Conservation (phyloP, 768 basidiomycete genomes). For the Filobasidium floriforme region DNA sequence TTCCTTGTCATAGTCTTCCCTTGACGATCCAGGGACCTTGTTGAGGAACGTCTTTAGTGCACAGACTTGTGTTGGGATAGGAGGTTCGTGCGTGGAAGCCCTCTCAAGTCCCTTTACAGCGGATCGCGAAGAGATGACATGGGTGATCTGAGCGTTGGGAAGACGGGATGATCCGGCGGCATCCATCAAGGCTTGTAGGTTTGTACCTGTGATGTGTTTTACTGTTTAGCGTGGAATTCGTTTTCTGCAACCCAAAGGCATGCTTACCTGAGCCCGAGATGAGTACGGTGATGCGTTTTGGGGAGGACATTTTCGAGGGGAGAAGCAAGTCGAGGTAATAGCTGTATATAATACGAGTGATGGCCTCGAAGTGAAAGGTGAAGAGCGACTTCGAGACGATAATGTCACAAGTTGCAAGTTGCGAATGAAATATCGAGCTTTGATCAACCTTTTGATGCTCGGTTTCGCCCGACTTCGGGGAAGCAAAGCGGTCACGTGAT, state of each 20-base stretch:
- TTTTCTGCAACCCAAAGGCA: not conserved
- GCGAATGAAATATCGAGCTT: too few relatives aligned
- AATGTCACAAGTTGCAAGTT: too few relatives aligned
- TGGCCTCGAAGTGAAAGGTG: too few relatives aligned
- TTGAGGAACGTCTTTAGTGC: slow-evolving; percentile 78
- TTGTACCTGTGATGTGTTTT: slow-evolving; percentile 58
- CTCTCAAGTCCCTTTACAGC: slow-evolving; percentile 80
- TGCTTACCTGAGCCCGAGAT: slow-evolving; percentile 60
- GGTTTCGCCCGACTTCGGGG: too few relatives aligned
- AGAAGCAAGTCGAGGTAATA: too few relatives aligned
- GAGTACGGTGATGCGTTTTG: slow-evolving; percentile 52
- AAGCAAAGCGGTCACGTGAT: too few relatives aligned
- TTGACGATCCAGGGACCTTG: slow-evolving; percentile 60
- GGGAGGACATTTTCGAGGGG: not conserved
- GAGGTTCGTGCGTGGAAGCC: slow-evolving; percentile 57
- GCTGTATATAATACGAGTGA: too few relatives aligned
- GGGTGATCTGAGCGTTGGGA: slow-evolving; percentile 61
- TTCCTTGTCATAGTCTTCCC: slow-evolving; percentile 77
- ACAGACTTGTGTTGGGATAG: slow-evolving; percentile 74
- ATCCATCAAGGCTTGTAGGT: slow-evolving; percentile 92
- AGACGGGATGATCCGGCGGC: slow-evolving; percentile 64
- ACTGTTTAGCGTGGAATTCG: slow-evolving; percentile 2
- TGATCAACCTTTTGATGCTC: too few relatives aligned
- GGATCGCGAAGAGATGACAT: slow-evolving; percentile 87
- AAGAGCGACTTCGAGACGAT: too few relatives aligned